Conservation (phyloP, 345 rosid genomes). For the Atalantia buxifolia region DNA sequence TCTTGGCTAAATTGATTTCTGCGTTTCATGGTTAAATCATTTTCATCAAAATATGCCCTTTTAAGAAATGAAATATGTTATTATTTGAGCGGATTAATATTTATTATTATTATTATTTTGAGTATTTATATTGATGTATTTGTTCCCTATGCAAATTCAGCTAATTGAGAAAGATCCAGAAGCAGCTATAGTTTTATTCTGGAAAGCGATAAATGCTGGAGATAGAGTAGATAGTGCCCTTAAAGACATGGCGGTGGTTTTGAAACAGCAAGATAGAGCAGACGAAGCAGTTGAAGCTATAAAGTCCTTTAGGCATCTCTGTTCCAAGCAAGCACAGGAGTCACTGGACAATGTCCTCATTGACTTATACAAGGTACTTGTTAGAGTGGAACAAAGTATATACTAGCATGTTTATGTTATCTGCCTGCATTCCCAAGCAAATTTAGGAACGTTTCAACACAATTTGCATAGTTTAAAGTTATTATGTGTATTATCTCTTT, state of each 20-base stretch:
- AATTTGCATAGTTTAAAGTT: neutral
- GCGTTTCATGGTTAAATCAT: neutral
- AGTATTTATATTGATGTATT: neutral
- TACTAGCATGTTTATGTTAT: neutral
- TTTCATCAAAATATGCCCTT: neutral
- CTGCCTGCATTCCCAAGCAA: neutral
- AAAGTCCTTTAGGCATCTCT: constrained; percentile 62
- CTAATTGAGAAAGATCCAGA: constrained; percentile 68
- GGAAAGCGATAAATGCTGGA: constrained; percentile 81
- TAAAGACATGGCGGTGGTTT: constrained; percentile 87
- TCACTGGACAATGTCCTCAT: constrained; percentile 92
- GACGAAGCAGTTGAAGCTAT: constrained; percentile 88
- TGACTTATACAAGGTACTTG: constrained; percentile 81
- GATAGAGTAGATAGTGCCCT: constrained; percentile 92
- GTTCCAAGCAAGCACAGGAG: constrained; percentile 86
- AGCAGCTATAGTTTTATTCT: constrained; percentile 67
- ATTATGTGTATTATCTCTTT: neutral
- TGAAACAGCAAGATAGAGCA: constrained; percentile 78
- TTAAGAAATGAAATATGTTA: neutral
- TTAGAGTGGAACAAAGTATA: neutral
- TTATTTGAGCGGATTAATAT: neutral
- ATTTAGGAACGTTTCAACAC: neutral
- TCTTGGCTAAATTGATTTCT: neutral
- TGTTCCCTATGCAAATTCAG: constrained; percentile 23
- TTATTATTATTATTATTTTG: neutral